Base-by-base conservation (phyloP, 139 green algal genomes). In the Chlorella sp. region DNA sequence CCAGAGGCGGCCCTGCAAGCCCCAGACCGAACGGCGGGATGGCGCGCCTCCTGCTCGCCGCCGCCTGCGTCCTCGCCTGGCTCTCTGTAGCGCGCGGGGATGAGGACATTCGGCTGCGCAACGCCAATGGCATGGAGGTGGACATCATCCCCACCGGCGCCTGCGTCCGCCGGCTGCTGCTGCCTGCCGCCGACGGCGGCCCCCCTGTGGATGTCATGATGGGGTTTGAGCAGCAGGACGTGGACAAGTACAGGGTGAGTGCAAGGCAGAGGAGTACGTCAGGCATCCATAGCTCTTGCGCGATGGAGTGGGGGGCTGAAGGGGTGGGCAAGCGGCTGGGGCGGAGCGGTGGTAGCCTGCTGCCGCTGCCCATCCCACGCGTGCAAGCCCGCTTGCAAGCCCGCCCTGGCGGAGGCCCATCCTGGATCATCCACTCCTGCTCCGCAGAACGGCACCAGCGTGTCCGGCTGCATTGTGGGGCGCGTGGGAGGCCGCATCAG, bases 401-500 rank as follows among this genome's bases (percentile, higher is more conserved):
- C n/a, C n/a, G n/a, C n/a, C n/a, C n/a, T n/a, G n/a, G n/a, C n/a
- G n/a, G n/a, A n/a, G n/a, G n/a, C n/a, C n/a, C n/a, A 4, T 16
- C n/a, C 32, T 39, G 11, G 34, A n/a, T 20, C 26, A 0, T 4
- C 28, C 64, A 20, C 64, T 11, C 15, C 25, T 1, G 3, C n/a
- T 1, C 64, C 20, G 68, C 70, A 78, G 70, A 78, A 78, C 70
- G 70, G 70, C 26, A 78, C 70, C 41, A 78, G 70, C 26, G 70
- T 78, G 25, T 60, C 39, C 28, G 70, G 70, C 28, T 78, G 70
- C 70, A 78, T 78, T 12, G 30, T 78, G 39, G 70, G 70, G 11
- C 70, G 70, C 1, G 56, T 60, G 3, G 70, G 70, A n/a, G 70
- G 70, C 11, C 41, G 39, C 26, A 78, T 78, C 70, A 78, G 39